Conservation (phyloP, 345 rosid species). For the Noccaea caerulescens region DNA sequence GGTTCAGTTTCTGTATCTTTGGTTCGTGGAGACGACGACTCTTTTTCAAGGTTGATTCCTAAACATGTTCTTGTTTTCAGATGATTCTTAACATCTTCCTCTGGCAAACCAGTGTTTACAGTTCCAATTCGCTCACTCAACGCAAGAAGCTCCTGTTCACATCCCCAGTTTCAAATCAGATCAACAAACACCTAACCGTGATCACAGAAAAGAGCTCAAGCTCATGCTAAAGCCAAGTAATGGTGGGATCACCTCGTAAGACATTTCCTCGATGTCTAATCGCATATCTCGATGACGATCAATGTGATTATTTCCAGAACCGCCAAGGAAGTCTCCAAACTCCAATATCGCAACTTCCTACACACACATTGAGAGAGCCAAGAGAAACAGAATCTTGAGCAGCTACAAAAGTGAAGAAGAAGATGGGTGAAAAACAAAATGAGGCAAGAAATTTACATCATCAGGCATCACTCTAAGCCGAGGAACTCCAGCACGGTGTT, state of each 20-base stretch:
- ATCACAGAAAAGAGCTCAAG: too few relatives aligned
- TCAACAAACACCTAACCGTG: slow-evolving; percentile 25
- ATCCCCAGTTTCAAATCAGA: slow-evolving; percentile 8
- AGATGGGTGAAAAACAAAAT: not conserved
- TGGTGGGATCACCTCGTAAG: slow-evolving; percentile 67
- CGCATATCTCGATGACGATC: slow-evolving; percentile 98
- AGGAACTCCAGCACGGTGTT: slow-evolving; percentile 60
- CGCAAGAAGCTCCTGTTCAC: slow-evolving; percentile 82
- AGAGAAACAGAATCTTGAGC: slow-evolving; percentile 14
- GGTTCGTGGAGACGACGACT: slow-evolving; percentile 38
- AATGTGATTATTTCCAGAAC: slow-evolving; percentile 48
- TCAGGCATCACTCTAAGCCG: slow-evolving; percentile 74
- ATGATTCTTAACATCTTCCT: slow-evolving; percentile 56
- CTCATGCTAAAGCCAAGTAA: slow-evolving; percentile 1
- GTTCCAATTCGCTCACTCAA: slow-evolving; percentile 80
- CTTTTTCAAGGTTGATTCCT: slow-evolving; percentile 62
- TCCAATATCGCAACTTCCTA: slow-evolving; percentile 89
- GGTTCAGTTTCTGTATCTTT: slow-evolving; percentile 67
- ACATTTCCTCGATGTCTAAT: slow-evolving; percentile 90
- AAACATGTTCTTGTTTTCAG: slow-evolving; percentile 64
- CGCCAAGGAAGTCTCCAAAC: slow-evolving; percentile 64
- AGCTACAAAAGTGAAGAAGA: not conserved
- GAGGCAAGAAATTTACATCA: slow-evolving; percentile 57
- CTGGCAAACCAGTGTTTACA: slow-evolving; percentile 85
- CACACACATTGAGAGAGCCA: slow-evolving; percentile 35